Base-by-base conservation (phyloP, 306 rosid genomes). In the Inga laurina region DNA sequence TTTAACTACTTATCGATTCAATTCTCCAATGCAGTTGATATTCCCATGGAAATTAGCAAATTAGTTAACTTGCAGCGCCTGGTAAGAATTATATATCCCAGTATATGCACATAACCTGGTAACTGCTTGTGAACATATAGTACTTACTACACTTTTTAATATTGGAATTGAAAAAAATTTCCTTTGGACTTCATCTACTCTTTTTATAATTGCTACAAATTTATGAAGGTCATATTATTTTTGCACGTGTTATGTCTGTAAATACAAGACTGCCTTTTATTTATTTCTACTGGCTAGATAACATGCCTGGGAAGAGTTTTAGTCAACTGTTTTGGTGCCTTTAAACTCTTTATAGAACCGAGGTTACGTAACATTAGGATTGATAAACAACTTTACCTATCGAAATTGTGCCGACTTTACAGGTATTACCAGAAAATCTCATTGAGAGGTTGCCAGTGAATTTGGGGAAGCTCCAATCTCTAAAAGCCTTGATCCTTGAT, bases 381-480 rank as follows among this genome's bases (percentile, higher is more conserved):
- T 78, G 76, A 73, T 83, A 57, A 67, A 35, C 65, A 64, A 46
- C 27, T 4, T 79, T 82, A 56, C n/a, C 24, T 22, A 68, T 82
- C 79, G 74, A 78, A 76, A 72, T 51, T 85, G 57, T 78, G 73
- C 86, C 71, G 15, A 71, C 70, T 65, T 86, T 14, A 51, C 97
- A 96, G 99, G 66, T 94, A 41, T 83, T 97, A 82, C 92, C 90
- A 3, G 92, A 94, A 39, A 97, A 97, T 83, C 90, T 92, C 87
- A 90, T 97, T 70, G 95, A 90, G 77, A 90, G 91, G 80, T 87
- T 97, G 46, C 99, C 99, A 24, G 86, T 92, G 81, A 94, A 90
- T 88, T 77, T 97, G 90, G 98, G 97, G 84, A 97, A 97, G 87
- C 93, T 97, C 52, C 97, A 92, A 67, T 92, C 97, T 84, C 84